These are phyloP conservation scores for Euphrasia confusa DNA, from an alignment of 257 asterid genomes.

Conservation along the genomic window DNA sequence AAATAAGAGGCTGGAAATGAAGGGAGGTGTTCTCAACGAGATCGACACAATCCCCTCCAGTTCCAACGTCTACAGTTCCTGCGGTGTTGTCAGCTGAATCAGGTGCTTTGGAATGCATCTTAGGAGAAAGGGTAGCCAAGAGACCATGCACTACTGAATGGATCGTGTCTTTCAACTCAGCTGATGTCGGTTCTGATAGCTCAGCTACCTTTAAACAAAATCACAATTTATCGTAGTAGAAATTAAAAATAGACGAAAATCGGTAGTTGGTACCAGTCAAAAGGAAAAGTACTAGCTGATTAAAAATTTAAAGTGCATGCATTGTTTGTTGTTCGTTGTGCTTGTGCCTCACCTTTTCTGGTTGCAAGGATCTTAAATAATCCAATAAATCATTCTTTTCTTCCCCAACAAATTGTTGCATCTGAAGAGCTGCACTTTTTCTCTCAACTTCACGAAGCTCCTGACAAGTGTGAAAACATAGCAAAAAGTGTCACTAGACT, in stretches of 20 bases:
- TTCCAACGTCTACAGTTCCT: conserved; percentile 41
- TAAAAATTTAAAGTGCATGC: not conserved
- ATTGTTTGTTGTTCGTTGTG: not conserved
- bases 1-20: conserved; percentile 79
- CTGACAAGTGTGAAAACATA: conserved; percentile 34
- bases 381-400: conserved; percentile 93
- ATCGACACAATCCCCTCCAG: conserved; percentile 67
- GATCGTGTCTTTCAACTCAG: conserved; percentile 67
- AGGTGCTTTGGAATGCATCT: conserved; percentile 82
- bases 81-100: conserved; percentile 43
- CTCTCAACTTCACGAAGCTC: conserved; percentile 87
- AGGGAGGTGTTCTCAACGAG: conserved; percentile 81
- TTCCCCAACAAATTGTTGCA: conserved; percentile 97
- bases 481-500: not conserved
- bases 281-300: not conserved
- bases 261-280: not conserved
- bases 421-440: conserved; percentile 90
- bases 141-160: conserved; percentile 91
- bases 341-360: conserved; percentile 61
- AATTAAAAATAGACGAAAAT: not conserved
- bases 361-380: conserved; percentile 80
- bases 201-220: conserved; percentile 65
- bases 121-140: conserved; percentile 93
- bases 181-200: conserved; percentile 83
- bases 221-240: not conserved